A percentile compares a stretch with the other conserved stretches of the same genome.
These are phyloP conservation scores for Pezicula radicicola DNA, from an alignment of 2,329 filamentous ascomycete genomes.

Conservation along the genomic window DNA sequence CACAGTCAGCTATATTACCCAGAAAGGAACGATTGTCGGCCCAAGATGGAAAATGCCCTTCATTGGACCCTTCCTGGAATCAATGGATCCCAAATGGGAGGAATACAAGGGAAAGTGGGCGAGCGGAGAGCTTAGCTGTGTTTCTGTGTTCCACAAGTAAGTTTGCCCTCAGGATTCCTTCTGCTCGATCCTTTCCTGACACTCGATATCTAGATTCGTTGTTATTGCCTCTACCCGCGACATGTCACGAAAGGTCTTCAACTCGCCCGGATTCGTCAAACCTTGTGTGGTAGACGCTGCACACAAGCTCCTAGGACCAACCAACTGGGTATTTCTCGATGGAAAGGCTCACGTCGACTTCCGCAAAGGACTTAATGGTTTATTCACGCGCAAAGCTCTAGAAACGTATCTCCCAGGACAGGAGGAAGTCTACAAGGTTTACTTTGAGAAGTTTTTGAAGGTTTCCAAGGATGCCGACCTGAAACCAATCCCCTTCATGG, in stretches of 20 bases:
- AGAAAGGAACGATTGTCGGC: constrained; percentile 74
- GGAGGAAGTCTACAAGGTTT: constrained; percentile 85
- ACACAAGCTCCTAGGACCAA: constrained; percentile 84
- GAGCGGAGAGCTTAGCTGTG: constrained; percentile 89
- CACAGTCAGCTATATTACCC: constrained; percentile 69
- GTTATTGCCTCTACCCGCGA: constrained; percentile 94
- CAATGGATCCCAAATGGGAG: constrained; percentile 85
- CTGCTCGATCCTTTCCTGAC: neutral
- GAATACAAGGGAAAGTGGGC: constrained; percentile 91
- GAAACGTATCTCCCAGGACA: constrained; percentile 87
- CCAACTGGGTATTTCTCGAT: constrained; percentile 97
- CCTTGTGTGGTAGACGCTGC: constrained; percentile 95
- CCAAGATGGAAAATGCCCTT: constrained; percentile 77
- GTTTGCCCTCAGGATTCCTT: constrained; percentile 21
- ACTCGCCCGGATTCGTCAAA: constrained; percentile 87
- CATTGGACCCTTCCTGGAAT: constrained; percentile 94
- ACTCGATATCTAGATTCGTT: constrained; percentile 66
- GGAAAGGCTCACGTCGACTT: constrained; percentile 95
- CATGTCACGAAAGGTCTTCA: constrained; percentile 95
- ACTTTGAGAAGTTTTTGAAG: constrained; percentile 76
- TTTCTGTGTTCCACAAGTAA: constrained; percentile 99
- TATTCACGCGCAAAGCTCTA: constrained; percentile 90
- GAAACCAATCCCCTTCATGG: constrained; percentile 84
- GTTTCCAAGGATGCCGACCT: constrained; percentile 69
- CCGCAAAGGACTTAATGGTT: constrained; percentile 90